Base-by-base conservation (phyloP, 1,284 basidiomycete genomes). In the Boletellus sp. region DNA sequence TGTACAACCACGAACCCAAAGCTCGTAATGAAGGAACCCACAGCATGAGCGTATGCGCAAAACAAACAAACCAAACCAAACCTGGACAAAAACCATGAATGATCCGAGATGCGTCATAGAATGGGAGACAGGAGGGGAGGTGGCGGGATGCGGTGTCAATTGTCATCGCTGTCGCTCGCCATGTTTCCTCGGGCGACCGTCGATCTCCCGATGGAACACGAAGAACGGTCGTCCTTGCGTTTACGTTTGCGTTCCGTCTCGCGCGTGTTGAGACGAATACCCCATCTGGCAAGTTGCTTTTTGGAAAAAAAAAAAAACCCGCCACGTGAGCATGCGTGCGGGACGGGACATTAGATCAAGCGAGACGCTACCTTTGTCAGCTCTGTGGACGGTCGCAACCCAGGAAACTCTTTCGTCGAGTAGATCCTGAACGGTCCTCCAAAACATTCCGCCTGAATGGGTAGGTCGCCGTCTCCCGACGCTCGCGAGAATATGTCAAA, bases 391-490 rank as follows among this genome's bases (percentile, higher is more conserved):
- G 83, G 77, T 22, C 76, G 78, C 15, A 90, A 66, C 2, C 87
- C 86, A 0, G 88, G 88, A 62, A 90, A 90, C 62, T 87, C 85
- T 60, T 90, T 90, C 0, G 88, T 89, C 21, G 86, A 87, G 61
- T 86, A 90, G 0, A 90, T 79, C 19, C 77, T 78, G 65, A 90
- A 90, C 1, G 72, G 55, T 0, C 82, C 82, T 8, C 87, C 86
- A 49, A 80, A 85, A 60, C 82, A 84, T 64, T 89, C 85, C 1
- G 86, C 84, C 58, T 86, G 80, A 18, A 89, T 76, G 7, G 76
- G 75, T 0, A 77, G 67, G 44, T 74, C 71, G 5, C 56, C 55
- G 10, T 62, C 56, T 7, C 58, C 60, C 15, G 54, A 55, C 4
- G 56, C 58, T 16, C 61, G 68, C 47, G 80, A 81, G 64, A 82